Conservation (phyloP, 768 basidiomycete genomes). For the Termitomyces sp. region DNA sequence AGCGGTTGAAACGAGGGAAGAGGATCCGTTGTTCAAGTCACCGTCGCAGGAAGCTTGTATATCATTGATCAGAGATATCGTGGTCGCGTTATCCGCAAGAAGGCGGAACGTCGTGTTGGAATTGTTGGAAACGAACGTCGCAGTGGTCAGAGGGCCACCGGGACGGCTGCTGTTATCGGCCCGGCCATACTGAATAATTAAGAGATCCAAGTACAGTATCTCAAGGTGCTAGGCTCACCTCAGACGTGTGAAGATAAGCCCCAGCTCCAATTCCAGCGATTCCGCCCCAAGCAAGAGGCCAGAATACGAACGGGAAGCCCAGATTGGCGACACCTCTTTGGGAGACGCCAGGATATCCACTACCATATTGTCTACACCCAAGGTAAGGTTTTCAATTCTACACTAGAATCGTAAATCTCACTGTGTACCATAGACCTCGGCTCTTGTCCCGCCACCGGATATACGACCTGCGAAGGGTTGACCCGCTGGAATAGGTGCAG, state of each 20-base stretch:
- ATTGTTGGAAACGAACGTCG: constrained; percentile 33
- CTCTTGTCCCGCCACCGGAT: constrained; percentile 41
- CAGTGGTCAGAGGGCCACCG: constrained; percentile 37
- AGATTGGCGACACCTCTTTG: constrained; percentile 36
- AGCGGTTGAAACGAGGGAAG: constrained; percentile 17
- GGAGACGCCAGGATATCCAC: constrained; percentile 44
- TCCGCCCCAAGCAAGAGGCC: constrained; percentile 48
- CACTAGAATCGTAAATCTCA: constrained; percentile 15
- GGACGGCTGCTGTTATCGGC: constrained; percentile 39
- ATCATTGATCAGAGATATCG: constrained; percentile 31
- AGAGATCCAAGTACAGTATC: background rate
- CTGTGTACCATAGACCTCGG: constrained; percentile 34
- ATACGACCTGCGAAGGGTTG: constrained; percentile 34
- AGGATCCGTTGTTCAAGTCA: constrained; percentile 18
- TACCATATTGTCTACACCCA: constrained; percentile 41
- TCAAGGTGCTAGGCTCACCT: constrained; percentile 26
- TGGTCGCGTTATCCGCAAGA: constrained; percentile 41
- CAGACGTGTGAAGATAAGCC: constrained; percentile 23
- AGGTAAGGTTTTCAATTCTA: background rate
- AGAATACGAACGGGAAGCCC: constrained; percentile 52
- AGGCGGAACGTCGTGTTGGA: constrained; percentile 34
- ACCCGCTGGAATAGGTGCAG: constrained; percentile 29
- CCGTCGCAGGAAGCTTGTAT: constrained; percentile 34
- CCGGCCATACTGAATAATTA: constrained; percentile 36
- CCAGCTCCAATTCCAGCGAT: constrained; percentile 16